A percentile compares a stretch with the other conserved stretches of the same genome.
Evolutionary conservation across 108 stramenopile species (phyloP).

Genomic region (Schizochytrium sp.): DNA sequence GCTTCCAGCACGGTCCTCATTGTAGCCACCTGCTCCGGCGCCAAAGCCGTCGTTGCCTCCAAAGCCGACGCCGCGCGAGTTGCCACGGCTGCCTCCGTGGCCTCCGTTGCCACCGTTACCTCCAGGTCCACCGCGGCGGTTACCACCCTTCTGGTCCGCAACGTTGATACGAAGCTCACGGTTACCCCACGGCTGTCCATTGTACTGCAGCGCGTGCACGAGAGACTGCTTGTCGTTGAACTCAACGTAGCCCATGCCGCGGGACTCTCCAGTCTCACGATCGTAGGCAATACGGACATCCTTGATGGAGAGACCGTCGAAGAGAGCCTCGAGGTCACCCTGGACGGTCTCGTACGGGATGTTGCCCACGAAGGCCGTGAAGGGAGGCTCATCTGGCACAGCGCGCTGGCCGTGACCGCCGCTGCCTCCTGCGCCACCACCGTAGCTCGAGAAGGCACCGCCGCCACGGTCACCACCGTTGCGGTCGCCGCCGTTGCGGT

Average conservation of each 20-base stretch:
- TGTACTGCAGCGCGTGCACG: not conserved
- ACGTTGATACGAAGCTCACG: conserved; percentile 58
- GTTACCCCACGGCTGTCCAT: not conserved
- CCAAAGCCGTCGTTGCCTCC: conserved; percentile 31
- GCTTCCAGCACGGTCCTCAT: conserved; percentile 25
- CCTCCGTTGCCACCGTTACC: conserved; percentile 57
- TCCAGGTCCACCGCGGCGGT: not conserved
- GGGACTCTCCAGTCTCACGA: conserved; percentile 48
- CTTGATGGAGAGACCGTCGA: conserved; percentile 55
- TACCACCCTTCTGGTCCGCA: conserved; percentile 36
- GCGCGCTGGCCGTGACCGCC: conserved; percentile 1
- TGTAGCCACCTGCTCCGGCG: conserved; percentile 9
- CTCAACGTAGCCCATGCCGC: conserved; percentile 38
- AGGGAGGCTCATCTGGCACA: conserved; percentile 29
- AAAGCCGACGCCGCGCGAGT: conserved; percentile 1
- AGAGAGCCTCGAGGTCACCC: conserved; percentile 59
- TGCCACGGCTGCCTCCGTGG: conserved; percentile 33
- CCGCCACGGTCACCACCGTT: conserved; percentile 35
- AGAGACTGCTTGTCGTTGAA: conserved; percentile 29
- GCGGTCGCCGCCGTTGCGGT: not conserved
- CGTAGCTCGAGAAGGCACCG: not conserved
- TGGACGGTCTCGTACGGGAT: conserved; percentile 54
- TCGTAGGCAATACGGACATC: conserved; percentile 58
- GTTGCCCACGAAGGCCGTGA: conserved; percentile 55
- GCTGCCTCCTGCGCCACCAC: conserved; percentile 8